Percentiles rank a stretch among this genome's conserved stretches.
phyloP scores from a whole-genome alignment of 306 rosid species.

The Gastrolobium bilobum region DNA sequence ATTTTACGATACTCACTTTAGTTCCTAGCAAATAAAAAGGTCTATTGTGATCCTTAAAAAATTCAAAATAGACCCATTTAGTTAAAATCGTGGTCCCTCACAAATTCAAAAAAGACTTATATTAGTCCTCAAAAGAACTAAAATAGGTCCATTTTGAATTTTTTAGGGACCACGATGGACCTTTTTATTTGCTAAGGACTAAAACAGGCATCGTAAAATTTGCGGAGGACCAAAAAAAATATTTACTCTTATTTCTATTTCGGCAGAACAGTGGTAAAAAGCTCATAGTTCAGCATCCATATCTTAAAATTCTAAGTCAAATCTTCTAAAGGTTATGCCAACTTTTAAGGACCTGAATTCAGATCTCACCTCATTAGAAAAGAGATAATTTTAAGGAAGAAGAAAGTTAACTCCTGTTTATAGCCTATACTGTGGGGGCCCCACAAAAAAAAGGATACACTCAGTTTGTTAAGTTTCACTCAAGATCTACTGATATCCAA shows the following conservation, averaged over 20 bases:
- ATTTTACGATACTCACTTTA: no score
- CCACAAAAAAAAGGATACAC: not conserved
- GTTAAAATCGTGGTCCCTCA: no score
- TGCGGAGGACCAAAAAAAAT: no score
- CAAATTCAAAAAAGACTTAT: no score
- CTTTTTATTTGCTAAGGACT: no score
- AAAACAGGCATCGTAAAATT: no score
- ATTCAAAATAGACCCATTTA: no score
- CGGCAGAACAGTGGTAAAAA: conserved; percentile 19
- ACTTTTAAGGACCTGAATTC: conserved; percentile 25
- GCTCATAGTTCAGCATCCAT: conserved; percentile 13
- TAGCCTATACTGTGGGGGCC: not conserved
- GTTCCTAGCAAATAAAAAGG: no score
- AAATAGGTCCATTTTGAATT: no score
- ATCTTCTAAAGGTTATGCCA: conserved; percentile 19
- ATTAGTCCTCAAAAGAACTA: no score
- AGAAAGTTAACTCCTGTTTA: not conserved
- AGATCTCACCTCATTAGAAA: conserved; percentile 13
- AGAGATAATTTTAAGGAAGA: not conserved
- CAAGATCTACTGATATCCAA: not conserved
- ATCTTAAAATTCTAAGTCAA: conserved; percentile 25
- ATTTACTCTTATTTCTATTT: conserved; percentile 1
- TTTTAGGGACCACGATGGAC: no score
- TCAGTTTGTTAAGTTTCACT: conserved; percentile 38
- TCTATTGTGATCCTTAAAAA: no score